Evolutionary conservation across 1,284 basidiomycete genomes (phyloP).

Genomic region (Fomitopsis betulina): DNA sequence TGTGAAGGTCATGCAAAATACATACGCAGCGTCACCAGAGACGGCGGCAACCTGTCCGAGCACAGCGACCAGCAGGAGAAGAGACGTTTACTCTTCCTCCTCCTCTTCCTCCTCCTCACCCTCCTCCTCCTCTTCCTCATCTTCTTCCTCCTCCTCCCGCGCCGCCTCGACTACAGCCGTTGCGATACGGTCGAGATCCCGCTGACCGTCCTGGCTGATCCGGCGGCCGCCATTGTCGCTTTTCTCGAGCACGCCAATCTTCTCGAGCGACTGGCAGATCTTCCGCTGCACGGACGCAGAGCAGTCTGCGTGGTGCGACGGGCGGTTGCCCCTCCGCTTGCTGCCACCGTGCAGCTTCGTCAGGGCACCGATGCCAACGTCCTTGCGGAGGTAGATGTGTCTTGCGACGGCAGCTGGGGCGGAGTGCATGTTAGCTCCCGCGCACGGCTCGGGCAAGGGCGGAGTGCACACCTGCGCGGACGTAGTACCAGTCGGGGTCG

Average conservation of each 20-base stretch:
- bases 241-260: slow-evolving; percentile 97
- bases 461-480: slow-evolving; percentile 80
- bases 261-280: slow-evolving; percentile 95
- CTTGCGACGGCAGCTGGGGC: slow-evolving; percentile 88
- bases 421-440: neutral
- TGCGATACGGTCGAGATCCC: slow-evolving; percentile 98
- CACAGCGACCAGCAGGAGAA: neutral
- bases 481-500: slow-evolving; percentile 99
- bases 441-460: slow-evolving; percentile 5
- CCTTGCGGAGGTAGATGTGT: slow-evolving; percentile 99
- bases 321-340: slow-evolving; percentile 92
- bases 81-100: slow-evolving; percentile 24
- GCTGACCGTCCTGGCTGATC: slow-evolving; percentile 96
- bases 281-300: slow-evolving; percentile 89
- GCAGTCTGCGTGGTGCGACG: slow-evolving; percentile 89
- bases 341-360: slow-evolving; percentile 97
- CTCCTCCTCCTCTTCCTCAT: slow-evolving; percentile 84
- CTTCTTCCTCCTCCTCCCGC: slow-evolving; percentile 83
- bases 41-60: neutral
- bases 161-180: slow-evolving; percentile 90
- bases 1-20: slow-evolving; percentile 5
- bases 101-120: slow-evolving; percentile 76
- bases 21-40: slow-evolving; percentile 6
- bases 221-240: slow-evolving; percentile 92
- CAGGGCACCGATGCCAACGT: slow-evolving; percentile 94